These are phyloP conservation scores for Coemansia sp. DNA, from an alignment of 192 early-diverging fungal genomes.

Conservation along the genomic window DNA sequence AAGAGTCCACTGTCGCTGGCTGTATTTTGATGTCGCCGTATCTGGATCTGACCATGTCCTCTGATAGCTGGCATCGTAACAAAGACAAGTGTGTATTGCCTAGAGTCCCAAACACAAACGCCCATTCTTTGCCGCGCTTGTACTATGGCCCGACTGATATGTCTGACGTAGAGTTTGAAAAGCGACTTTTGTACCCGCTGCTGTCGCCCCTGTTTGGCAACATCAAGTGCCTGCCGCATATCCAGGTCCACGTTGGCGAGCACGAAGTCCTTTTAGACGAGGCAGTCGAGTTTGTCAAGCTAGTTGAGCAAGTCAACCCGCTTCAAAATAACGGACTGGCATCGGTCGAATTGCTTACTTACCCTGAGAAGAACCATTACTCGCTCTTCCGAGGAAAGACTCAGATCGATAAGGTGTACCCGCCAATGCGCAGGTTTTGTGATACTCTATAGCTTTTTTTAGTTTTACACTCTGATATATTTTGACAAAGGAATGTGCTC, in stretches of 20 bases:
- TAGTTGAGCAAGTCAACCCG: not conserved
- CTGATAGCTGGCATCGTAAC: too few relatives aligned
- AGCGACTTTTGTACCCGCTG: constrained; percentile 10
- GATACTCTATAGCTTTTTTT: not conserved
- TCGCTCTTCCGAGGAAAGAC: constrained; percentile 23
- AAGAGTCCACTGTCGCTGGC: too few relatives aligned
- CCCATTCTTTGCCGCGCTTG: too few relatives aligned
- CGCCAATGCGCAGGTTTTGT: constrained; percentile 5
- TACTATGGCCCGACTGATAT: not conserved
- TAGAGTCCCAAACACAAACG: too few relatives aligned
- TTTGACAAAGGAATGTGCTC: not conserved
- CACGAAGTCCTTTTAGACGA: constrained; percentile 29
- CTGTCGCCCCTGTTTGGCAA: constrained; percentile 21
- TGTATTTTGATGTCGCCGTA: too few relatives aligned
- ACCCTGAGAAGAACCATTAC: constrained; percentile 26
- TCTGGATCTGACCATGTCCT: too few relatives aligned
- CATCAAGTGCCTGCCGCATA: constrained; percentile 1
- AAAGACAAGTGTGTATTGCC: too few relatives aligned
- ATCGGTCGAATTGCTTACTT: constrained; percentile 3
- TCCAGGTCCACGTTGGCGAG: constrained; percentile 24
- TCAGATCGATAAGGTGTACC: constrained; percentile 25
- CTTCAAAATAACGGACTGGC: not conserved
- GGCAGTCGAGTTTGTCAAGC: constrained; percentile 4
- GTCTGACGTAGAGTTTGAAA: not conserved
- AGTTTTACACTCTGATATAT: not conserved